These are phyloP conservation scores for Talaromyces thailandensis DNA, from an alignment of 495 filamentous ascomycete genomes.

Conservation along the genomic window DNA sequence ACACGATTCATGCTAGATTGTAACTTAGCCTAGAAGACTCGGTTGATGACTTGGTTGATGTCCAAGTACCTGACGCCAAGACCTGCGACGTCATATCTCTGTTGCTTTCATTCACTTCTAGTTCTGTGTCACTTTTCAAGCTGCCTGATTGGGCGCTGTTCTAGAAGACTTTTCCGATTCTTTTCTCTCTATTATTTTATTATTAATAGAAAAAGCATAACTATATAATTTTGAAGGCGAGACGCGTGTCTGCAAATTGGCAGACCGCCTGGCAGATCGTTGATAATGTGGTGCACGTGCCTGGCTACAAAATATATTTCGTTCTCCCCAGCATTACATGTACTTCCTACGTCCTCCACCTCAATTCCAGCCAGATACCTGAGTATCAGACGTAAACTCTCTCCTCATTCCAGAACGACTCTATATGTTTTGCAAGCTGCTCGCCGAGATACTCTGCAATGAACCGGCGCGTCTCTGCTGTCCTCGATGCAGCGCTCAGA, in stretches of 20 bases:
- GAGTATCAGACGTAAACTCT: slow-evolving; percentile 6
- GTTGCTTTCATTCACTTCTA: not conserved
- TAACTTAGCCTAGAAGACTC: not conserved
- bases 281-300: not conserved
- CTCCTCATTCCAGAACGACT: slow-evolving; percentile 42
- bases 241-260: not conserved
- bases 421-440: slow-evolving; percentile 15
- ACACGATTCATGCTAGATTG: not conserved
- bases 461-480: slow-evolving; percentile 19
- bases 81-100: not conserved
- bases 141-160: not conserved
- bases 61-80: not conserved
- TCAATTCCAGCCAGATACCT: not conserved
- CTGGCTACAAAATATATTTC: not conserved
- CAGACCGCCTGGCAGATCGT: not conserved
- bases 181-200: not conserved
- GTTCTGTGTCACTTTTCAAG: not conserved
- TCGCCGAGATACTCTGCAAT: slow-evolving; percentile 30
- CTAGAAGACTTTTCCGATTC: not conserved
- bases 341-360: not conserved
- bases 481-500: slow-evolving; percentile 30
- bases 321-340: too few species aligned
- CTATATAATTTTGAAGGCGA: not conserved
- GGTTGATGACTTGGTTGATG: not conserved
- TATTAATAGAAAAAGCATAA: not conserved